Evolutionary conservation across 2,329 filamentous ascomycete genomes (phyloP), one percentile per base, ranked within the genome.

Genomic region (Cladosporium sp.): DNA sequence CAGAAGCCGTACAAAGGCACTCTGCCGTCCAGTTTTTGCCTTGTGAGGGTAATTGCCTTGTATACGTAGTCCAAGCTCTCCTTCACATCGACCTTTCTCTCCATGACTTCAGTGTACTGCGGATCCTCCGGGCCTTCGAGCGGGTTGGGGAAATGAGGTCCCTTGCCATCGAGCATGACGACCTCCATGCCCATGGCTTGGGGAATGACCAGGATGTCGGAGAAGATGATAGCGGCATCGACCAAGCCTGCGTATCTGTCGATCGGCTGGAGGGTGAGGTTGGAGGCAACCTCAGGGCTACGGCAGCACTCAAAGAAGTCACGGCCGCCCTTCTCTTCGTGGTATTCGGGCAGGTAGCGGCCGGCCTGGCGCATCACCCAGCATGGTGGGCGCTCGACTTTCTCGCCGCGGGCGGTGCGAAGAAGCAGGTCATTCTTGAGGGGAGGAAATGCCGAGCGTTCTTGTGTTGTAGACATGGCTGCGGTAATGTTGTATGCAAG

Each of bases 291-390:
- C 74, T 97, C 92, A 59, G 94, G 91, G 69, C 87, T 85, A 58
- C 94, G 92, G 75, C 94, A 99, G 83, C 93, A 97, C 78, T 92
- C 91, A 80, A 99, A 99, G 79, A 99, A 99, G 78, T 99, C 94
- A 64, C 88, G 85, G 56, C 77, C 82, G 66, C 88, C 93, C 78
- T 99, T 99, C 61, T 89, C 93, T 78, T 96, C 84, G 74, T 99
- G 94, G 75, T 99, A 99, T 76, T 99, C 94, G 63, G 93, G 94
- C 20, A 99, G 89, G 74, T 99, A 99, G 68, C 94, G 89, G 61
- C 94, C 94, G 71, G 94, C 94, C 86, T 99, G 94, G 76, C 94
- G 89, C 94, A 99, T 99, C 73, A 99, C 92, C 94, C 94, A 99
- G 81, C 95, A 90, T 59, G 94, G 94, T 62, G 94, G 89, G 64